Base-by-base conservation (phyloP, 2,329 filamentous ascomycete genomes). In the Paraphoma sp. region DNA sequence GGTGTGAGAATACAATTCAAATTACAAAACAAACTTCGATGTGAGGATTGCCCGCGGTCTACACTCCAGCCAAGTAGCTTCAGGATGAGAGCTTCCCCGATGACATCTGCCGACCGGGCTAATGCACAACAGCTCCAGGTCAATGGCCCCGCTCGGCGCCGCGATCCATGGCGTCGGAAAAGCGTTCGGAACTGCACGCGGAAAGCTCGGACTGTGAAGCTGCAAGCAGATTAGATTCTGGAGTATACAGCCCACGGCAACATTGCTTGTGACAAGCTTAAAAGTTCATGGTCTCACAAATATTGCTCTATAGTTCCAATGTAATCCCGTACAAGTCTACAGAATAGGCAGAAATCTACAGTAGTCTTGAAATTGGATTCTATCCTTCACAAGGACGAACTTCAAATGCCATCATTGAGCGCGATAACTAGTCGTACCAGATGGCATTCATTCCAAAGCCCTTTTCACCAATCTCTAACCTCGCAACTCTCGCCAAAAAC, bases 401-500 rank as follows among this genome's bases (percentile, higher is more conserved):
- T 23, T 3, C 5, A 3, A 23, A 23, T 23, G 2, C 23, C 23
- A 2, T 23, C 23, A 23, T 23, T 23, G 23, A 23, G 23, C 23
- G 23, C 23, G 23, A 23, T 3, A 23, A 59, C 71, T 69, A 92
- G 78, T 96, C 90, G 76, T 95, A 95, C 92, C 92, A 96, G 61
- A 96, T 93, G n/a, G 92, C 92, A 78, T 96, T 96, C 92, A 96
- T 96, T 1, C 92, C 92, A 74, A 96, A 96, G 1, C 92, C 92
- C n/a, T 90, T 91, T 80, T 96, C 92, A 6, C 88, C 87, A 38
- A 96, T 88, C 65, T 91, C 87, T 60, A 91, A 81, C 60, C 90
- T 83, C 14, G 92, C 92, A 7, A 96, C 92, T 3, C 92, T 82
- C 1, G 87, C 89, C 51, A 96, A 78, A 66, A 89, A 91, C 81